These are phyloP conservation scores for Panellus pusillus DNA, from an alignment of 768 basidiomycete species.

Conservation along the genomic window DNA sequence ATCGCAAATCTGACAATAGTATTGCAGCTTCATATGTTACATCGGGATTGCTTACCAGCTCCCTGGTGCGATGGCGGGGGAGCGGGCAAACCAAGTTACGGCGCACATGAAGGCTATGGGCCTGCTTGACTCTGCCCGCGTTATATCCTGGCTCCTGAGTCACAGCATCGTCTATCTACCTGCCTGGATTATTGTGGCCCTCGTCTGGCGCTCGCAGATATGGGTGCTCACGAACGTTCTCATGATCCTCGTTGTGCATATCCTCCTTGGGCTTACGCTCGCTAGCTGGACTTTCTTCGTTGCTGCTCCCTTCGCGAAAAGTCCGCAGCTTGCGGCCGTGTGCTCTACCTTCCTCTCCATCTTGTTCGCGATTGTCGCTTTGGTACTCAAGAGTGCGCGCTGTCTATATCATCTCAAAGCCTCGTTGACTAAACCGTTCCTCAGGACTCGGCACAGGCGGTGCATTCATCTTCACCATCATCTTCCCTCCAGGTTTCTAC, in stretches of 20 bases:
- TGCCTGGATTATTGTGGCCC: slow-evolving; percentile 67
- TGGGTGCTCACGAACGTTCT: slow-evolving; percentile 60
- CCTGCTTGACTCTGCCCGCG: slow-evolving; percentile 65
- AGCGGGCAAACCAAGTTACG: slow-evolving; percentile 65
- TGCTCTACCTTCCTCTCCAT: slow-evolving; percentile 65
- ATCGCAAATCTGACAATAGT: neutral
- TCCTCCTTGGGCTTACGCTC: slow-evolving; percentile 66
- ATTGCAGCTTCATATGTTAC: slow-evolving; percentile 62
- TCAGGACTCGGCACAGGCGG: slow-evolving; percentile 36
- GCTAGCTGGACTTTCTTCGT: slow-evolving; percentile 75
- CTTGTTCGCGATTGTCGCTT: slow-evolving; percentile 64
- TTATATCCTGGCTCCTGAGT: slow-evolving; percentile 70
- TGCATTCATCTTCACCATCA: slow-evolving; percentile 62
- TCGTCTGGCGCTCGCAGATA: slow-evolving; percentile 68
- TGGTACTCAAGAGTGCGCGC: slow-evolving; percentile 41
- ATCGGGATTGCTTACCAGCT: slow-evolving; percentile 78
- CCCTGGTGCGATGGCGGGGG: slow-evolving; percentile 66
- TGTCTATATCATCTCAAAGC: neutral
- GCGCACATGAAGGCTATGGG: slow-evolving; percentile 83
- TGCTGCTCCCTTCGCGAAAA: slow-evolving; percentile 69
- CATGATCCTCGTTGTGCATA: slow-evolving; percentile 61
- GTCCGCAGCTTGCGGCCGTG: slow-evolving; percentile 70
- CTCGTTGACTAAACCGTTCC: neutral
- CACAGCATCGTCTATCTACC: slow-evolving; percentile 70
- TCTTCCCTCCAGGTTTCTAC: slow-evolving; percentile 79